phyloP scores from a whole-genome alignment of 768 basidiomycete species.

The Myochromella boudieri region DNA sequence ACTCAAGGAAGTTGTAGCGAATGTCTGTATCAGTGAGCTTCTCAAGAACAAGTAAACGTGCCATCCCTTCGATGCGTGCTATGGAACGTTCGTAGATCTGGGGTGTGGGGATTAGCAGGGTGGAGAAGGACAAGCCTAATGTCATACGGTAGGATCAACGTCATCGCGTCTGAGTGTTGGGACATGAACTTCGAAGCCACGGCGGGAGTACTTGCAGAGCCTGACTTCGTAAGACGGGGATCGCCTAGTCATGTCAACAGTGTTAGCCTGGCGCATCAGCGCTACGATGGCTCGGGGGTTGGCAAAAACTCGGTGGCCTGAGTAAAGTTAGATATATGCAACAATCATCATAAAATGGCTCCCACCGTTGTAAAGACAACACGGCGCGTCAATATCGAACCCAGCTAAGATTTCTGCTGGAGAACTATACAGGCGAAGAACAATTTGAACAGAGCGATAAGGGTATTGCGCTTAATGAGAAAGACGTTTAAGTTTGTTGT shows the following conservation, averaged over 20 bases:
- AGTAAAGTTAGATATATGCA: not conserved
- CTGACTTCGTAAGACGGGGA: conserved; percentile 67
- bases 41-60: conserved; percentile 61
- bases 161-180: conserved; percentile 48
- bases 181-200: conserved; percentile 59
- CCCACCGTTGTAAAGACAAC: conserved; percentile 51
- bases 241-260: conserved; percentile 59
- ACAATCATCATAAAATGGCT: conserved; percentile 21
- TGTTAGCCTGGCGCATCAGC: conserved; percentile 68
- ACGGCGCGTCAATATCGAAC: conserved; percentile 67
- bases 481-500: not conserved
- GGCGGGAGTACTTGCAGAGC: conserved; percentile 53
- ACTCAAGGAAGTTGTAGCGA: conserved; percentile 46
- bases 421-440: conserved; percentile 60
- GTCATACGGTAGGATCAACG: conserved; percentile 57
- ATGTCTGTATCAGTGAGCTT: conserved; percentile 45
- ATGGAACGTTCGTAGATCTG: conserved; percentile 66
- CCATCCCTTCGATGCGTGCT: conserved; percentile 54
- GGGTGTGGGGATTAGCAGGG: not conserved
- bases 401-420: conserved; percentile 67
- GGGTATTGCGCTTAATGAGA: conserved; percentile 64
- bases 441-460: conserved; percentile 65
- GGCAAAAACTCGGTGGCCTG: conserved; percentile 53
- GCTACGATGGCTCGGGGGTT: conserved; percentile 60
- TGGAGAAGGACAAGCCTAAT: not conserved